phyloP scores from a whole-genome alignment of 202 grass and related monocot genomes.

The Carex arenaria region DNA sequence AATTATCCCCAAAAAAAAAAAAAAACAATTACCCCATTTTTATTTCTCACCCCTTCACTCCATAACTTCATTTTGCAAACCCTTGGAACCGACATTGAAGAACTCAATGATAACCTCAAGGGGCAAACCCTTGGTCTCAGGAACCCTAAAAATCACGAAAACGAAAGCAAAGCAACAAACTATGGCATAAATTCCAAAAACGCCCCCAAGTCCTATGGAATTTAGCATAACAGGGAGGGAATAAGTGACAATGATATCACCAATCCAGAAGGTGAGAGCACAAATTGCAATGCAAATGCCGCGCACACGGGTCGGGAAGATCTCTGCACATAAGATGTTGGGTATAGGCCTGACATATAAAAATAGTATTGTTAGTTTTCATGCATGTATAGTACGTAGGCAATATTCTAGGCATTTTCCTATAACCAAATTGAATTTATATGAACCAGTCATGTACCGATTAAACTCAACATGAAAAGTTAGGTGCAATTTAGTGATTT shows the following conservation, averaged over 20 bases:
- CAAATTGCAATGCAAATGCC: slow-evolving; percentile 60
- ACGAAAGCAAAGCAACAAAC: slow-evolving; percentile 52
- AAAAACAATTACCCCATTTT: not conserved
- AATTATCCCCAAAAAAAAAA: slow-evolving; percentile 3
- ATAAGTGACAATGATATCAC: slow-evolving; percentile 65
- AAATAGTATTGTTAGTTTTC: not conserved
- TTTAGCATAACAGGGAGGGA: slow-evolving; percentile 49
- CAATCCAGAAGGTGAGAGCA: slow-evolving; percentile 65
- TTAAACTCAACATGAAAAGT: not conserved
- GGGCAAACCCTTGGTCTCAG: slow-evolving; percentile 64
- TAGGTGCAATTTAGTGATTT: not conserved
- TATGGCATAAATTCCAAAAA: slow-evolving; percentile 50
- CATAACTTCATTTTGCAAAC: slow-evolving; percentile 10
- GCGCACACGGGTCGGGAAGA: slow-evolving; percentile 55
- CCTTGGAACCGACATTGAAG: slow-evolving; percentile 60
- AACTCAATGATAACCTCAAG: slow-evolving; percentile 70
- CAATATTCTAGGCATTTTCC: not conserved
- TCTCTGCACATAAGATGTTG: slow-evolving; percentile 68
- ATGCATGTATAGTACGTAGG: not conserved
- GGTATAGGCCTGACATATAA: slow-evolving; percentile 40
- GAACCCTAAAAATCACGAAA: slow-evolving; percentile 53
- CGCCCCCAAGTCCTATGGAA: slow-evolving; percentile 41
- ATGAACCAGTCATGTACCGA: not conserved
- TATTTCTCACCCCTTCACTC: not conserved
- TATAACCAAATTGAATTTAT: not conserved